A percentile compares a stretch with the other conserved stretches of the same genome.
Conservation (phyloP, 495 filamentous ascomycete genomes). For the Stereocaulon alpinum region DNA sequence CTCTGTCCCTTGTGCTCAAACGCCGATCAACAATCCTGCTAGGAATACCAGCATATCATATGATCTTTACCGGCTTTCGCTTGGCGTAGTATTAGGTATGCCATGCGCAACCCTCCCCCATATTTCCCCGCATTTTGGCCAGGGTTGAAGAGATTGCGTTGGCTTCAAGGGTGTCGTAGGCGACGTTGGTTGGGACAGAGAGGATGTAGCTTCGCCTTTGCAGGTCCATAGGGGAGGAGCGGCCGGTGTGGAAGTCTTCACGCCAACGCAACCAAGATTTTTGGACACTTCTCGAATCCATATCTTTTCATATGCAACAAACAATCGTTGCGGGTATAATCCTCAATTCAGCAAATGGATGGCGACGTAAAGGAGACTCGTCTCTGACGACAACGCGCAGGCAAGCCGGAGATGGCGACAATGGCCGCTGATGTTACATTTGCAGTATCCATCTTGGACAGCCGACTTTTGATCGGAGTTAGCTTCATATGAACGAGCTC, state of each 20-base stretch:
- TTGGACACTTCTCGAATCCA: too few relatives aligned
- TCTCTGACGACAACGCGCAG: too few relatives aligned
- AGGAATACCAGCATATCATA: constrained; percentile 42
- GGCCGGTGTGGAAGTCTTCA: constrained; percentile 11
- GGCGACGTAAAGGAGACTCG: too few relatives aligned
- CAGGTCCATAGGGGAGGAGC: constrained; percentile 35
- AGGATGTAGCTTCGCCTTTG: constrained; percentile 32
- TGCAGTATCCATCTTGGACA: too few relatives aligned
- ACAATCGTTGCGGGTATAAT: too few relatives aligned
- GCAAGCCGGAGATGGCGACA: too few relatives aligned
- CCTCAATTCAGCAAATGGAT: too few relatives aligned
- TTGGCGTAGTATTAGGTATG: constrained; percentile 42
- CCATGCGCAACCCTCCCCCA: constrained; percentile 35
- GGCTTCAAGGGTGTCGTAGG: constrained; percentile 36
- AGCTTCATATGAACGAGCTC: too few relatives aligned
- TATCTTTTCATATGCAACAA: too few relatives aligned
- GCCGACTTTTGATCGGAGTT: too few relatives aligned
- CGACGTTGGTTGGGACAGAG: constrained; percentile 23
- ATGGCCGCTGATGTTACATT: too few relatives aligned
- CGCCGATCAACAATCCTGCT: constrained; percentile 32
- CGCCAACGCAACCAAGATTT: background rate
- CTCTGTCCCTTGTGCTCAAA: constrained; percentile 23
- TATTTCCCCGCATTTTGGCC: constrained; percentile 24
- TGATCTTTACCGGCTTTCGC: constrained; percentile 37
- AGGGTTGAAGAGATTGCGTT: constrained; percentile 24